Evolutionary conservation across 2,329 filamentous ascomycete species (phyloP), one percentile per base, ranked within the genome.

Genomic region (Xylaria sp.): DNA sequence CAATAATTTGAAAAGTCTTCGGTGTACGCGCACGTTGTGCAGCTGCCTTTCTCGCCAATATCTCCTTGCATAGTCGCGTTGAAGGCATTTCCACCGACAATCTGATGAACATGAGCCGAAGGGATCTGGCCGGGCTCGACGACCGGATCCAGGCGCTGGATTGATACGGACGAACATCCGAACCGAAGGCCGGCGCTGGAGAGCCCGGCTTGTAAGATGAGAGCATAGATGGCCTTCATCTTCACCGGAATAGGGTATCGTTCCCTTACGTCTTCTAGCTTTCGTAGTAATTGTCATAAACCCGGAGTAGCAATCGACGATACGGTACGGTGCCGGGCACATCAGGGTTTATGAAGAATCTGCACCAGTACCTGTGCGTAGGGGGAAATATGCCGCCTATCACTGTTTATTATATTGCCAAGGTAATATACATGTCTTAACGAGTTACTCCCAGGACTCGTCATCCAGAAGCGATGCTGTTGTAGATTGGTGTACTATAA

Each of bases 1-100:
- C 76, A 77, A 56, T 77, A 77, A 66, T 77, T 77, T 20, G 73
- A 76, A 63, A 77, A 77, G 46, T 77, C 76, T 52, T 77, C 76
- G 2, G 74, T 75, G 69, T 76, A 77, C 1, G 74, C 74, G 48
- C 76, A 77, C 2, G 76, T 77, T 7, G 76, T 78, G 65, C 76
- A 77, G 18, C 66, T 76, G 23, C 68, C 74, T 53, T 72, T 73
- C 20, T 74, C 72, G 4, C 71, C 75, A n/a, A 76, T 60, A 23
- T 77, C 76, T 1, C 74, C 74, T 13, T 72, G 70, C 75, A 78
- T 78, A 30, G 70, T 71, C 20, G 75, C 75, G 63, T 76, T 76
- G 72, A 78, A 78, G 20, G 70, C 75, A 63, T 78, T 76, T 1
- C 76, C 76, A 32, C 76, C 76, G 5, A 77, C 75, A 56, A 78